phyloP scores from a whole-genome alignment of 305 asterid species.

The Solanum aculeatissimum region DNA sequence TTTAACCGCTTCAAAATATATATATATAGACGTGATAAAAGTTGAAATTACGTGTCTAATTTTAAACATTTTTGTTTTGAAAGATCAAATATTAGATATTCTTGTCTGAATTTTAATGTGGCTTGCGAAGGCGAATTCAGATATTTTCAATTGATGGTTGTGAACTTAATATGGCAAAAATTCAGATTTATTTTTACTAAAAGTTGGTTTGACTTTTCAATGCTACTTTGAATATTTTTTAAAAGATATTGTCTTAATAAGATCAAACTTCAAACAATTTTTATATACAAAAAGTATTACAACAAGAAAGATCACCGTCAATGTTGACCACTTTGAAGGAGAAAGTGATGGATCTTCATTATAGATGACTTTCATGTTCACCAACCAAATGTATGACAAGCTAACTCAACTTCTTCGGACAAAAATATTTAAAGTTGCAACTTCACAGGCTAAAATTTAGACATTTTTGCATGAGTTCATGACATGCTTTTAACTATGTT shows the following conservation, averaged over 20 bases:
- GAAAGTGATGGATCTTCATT: background rate
- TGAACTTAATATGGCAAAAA: too few relatives aligned
- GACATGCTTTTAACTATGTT: background rate
- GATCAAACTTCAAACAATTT: too few relatives aligned
- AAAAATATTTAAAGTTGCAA: background rate
- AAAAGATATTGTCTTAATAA: too few relatives aligned
- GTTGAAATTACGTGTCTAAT: background rate
- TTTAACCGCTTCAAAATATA: background rate
- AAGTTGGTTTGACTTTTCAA: too few relatives aligned
- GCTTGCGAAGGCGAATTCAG: background rate
- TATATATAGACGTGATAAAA: background rate
- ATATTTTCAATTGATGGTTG: too few relatives aligned
- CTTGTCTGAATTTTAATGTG: background rate
- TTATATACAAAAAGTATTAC: background rate
- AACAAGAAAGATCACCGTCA: background rate
- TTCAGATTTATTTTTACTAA: too few relatives aligned
- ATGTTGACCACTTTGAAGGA: background rate
- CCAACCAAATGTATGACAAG: too few relatives aligned
- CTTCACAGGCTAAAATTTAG: too few relatives aligned
- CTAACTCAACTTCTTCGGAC: background rate
- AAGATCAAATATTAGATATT: background rate
- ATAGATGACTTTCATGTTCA: too few relatives aligned
- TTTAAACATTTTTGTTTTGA: background rate
- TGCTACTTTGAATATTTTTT: too few relatives aligned
- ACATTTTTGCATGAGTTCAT: too few relatives aligned